Evolutionary conservation across 129 eudicot genomes (phyloP), one percentile per base, ranked within the genome.

Genomic region (Arctium minus): DNA sequence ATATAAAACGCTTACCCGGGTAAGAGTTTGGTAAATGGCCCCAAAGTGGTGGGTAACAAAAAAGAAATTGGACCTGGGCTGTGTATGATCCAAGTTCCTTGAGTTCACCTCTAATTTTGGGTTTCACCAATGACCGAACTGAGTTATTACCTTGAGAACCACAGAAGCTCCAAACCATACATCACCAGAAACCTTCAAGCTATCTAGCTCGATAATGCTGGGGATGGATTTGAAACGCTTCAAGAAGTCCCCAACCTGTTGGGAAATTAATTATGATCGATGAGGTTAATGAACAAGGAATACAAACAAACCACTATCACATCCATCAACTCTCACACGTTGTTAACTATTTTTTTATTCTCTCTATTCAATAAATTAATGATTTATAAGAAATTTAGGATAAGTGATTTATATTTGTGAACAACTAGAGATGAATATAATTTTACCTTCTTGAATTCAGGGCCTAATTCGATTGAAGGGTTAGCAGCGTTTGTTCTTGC

Each of bases 191-290:
- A 96, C 99, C 91, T 88, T 96, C 87, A 96, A 86, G 92, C 94
- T 89, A 83, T 92, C 99, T 17, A 96, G 98, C 67, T 85, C 97
- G 70, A 96, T 84, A 76, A 96, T 96, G 79, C 98, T 93, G 69
- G 99, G 99, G 77, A 93, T 96, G 3, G 99, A 90, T 92, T 96
- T 92, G 93, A 96, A 93, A 12, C 98, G 96, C 74, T 87, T 86
- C 78, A 96, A 84, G 92, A 93, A 96, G 83, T 87, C 81, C 56
- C 89, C 93, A 79, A 96, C 99, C 99, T 96, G 82, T 53, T 12
- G 17, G 65, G 1, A 53, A 53, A 53, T 53, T 53, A 53, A 53
- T 53, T 53, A 50, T 22, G 27, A 22, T 22, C 4, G 6, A 50
- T 12, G 62, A 12, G 18, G 62, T 50, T 50, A 50, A 18, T 15